These are phyloP conservation scores for Globisporangium okanoganense DNA, from an alignment of 352 stramenopile genomes.

Conservation along the genomic window DNA sequence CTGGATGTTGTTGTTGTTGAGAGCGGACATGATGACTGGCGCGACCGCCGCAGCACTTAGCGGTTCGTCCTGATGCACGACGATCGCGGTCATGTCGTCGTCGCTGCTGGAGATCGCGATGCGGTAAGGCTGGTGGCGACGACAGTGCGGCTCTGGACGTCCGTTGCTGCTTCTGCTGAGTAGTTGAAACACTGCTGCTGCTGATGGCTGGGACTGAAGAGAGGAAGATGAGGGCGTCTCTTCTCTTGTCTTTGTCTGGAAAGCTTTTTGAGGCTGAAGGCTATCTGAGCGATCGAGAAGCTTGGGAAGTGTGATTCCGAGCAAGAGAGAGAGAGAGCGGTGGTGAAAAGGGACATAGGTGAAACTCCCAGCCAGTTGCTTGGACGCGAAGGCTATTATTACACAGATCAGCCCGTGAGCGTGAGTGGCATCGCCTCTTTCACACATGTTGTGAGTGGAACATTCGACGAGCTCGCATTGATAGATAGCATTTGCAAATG, in stretches of 20 bases:
- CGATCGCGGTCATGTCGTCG: slow-evolving; percentile 17
- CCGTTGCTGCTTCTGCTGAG: not conserved
- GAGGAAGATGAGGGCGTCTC: not conserved
- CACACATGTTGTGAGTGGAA: too few relatives aligned
- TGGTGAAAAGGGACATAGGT: too few relatives aligned
- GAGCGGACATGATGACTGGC: slow-evolving; percentile 2
- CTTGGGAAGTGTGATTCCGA: not conserved
- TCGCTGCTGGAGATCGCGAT: slow-evolving; percentile 4
- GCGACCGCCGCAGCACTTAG: not conserved
- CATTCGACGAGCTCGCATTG: too few relatives aligned
- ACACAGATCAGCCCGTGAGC: too few relatives aligned
- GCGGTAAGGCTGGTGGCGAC: not conserved
- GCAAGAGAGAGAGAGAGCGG: not conserved
- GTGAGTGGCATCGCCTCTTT: too few relatives aligned
- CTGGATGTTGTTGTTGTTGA: not conserved
- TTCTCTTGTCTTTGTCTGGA: not conserved
- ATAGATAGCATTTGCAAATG: too few relatives aligned
- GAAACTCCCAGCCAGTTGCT: too few relatives aligned
- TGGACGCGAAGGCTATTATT: too few relatives aligned
- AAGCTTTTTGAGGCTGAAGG: not conserved
- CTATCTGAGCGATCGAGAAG: not conserved
- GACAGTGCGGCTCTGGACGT: not conserved
- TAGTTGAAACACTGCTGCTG: slow-evolving; percentile 3
- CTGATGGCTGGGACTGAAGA: not conserved
- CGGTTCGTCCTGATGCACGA: slow-evolving; percentile 20